Evolutionary conservation across 106 monocot species (phyloP).

Genomic region (Dioscorea zingiberensis): DNA sequence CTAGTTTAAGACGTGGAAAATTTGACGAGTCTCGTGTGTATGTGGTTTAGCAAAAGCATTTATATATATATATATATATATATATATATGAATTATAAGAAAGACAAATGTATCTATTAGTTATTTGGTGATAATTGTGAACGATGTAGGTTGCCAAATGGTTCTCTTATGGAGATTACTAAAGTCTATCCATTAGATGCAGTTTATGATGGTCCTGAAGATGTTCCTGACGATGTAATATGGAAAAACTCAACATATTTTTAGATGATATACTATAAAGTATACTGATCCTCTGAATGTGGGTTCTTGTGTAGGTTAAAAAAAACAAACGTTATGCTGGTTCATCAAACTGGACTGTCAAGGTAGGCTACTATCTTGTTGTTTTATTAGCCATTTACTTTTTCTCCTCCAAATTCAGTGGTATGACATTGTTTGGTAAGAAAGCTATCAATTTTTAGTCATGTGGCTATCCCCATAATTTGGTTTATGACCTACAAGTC

Average conservation of each 20-base stretch:
- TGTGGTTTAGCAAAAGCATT: no score
- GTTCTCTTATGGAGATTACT: constrained; percentile 81
- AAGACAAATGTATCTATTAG: no score
- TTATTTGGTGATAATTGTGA: no score
- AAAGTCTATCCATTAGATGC: constrained; percentile 96
- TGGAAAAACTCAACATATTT: neutral
- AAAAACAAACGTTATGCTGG: constrained; percentile 84
- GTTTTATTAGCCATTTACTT: neutral
- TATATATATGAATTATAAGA: no score
- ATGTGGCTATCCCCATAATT: neutral
- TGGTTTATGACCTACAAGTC: neutral
- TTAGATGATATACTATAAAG: no score
- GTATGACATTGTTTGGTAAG: neutral
- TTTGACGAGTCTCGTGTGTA: constrained; percentile 83
- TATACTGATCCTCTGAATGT: no score
- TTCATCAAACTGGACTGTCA: constrained; percentile 93
- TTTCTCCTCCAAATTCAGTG: neutral
- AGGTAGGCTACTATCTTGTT: constrained; percentile 24
- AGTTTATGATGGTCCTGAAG: constrained; percentile 79
- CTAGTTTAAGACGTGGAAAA: constrained; percentile 86
- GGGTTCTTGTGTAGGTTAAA: constrained; percentile 53
- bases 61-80: no score
- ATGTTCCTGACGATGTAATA: constrained; percentile 93
- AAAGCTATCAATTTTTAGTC: neutral
- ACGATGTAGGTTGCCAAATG: constrained; percentile 68